Evolutionary conservation across 192 early-diverging fungal species (phyloP), one percentile per base, ranked within the genome.

Genomic region (Rhizoclosmatium sp.): DNA sequence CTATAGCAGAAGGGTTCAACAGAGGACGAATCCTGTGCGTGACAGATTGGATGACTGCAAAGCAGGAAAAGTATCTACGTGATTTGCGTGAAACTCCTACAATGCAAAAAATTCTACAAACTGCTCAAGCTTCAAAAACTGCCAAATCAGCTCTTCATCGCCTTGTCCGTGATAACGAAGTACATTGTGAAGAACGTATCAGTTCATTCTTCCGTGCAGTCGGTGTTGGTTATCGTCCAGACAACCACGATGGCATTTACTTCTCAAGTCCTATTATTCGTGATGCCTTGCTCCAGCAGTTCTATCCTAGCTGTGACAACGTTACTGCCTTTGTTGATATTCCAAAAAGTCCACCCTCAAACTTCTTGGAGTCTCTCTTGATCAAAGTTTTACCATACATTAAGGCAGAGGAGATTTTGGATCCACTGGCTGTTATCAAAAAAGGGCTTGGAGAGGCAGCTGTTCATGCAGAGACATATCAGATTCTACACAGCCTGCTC

Each of bases 371-470:
- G 5, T 54, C 51, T 54, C 12, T 64, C 23, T 21, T 64, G 21
- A 7, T 64, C 7, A 64, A 9, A 40, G 61, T 1, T n/a, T 19
- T 64, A 40, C 4, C 9, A 39, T 40, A 64, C 40, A 64, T 64
- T 0, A 64, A 64, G 21, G n/a, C 61, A 7, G 5, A 7, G 9
- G 21, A 64, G 21, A 64, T 64, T 19, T 40, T 69, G 14, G 41
- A 69, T 69, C 67, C 67, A 0, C 1, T 69, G 39, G 67, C 0
- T 5, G 9, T 23, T 39, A 42, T 12, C 46, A 9, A 19, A 16
- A 69, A 69, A 1, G 2, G 67, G 9, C 47, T 69, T 42, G 40
- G 31, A 7, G 67, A 69, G 47, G 67, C 67, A 47, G 9, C 67
- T 19, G 4, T 69, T 19, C 67, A 47, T 45, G 67, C 67, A 4